phyloP scores from a whole-genome alignment of 2,329 filamentous ascomycete genomes.

The Lomentospora prolificans region DNA sequence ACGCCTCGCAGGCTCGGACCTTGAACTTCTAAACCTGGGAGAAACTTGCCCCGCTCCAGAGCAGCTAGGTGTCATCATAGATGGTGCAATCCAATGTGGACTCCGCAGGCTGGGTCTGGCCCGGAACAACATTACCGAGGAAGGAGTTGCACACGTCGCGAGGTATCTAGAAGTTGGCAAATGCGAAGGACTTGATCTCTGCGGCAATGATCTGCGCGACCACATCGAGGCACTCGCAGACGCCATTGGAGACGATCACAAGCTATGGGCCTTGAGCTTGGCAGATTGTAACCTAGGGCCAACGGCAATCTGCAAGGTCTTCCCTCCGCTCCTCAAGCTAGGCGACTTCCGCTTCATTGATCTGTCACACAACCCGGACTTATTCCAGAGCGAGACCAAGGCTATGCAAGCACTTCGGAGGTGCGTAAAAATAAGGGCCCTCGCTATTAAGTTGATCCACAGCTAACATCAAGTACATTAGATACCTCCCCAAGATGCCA shows the following conservation, averaged over 20 bases:
- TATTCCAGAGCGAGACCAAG: slow-evolving; percentile 67
- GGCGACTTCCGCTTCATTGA: slow-evolving; percentile 79
- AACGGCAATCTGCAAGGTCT: slow-evolving; percentile 59
- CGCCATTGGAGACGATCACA: slow-evolving; percentile 40
- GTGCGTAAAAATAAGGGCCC: too few species aligned
- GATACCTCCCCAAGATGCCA: slow-evolving; percentile 69
- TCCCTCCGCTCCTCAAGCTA: slow-evolving; percentile 63
- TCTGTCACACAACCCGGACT: slow-evolving; percentile 74
- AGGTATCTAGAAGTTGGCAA: slow-evolving; percentile 65
- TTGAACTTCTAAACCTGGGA: slow-evolving; percentile 77
- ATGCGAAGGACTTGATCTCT: slow-evolving; percentile 82
- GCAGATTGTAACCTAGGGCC: slow-evolving; percentile 76
- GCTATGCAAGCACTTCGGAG: slow-evolving; percentile 67
- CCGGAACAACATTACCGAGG: slow-evolving; percentile 65
- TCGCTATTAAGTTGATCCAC: background rate
- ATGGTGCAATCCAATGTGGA: slow-evolving; percentile 70
- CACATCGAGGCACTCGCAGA: slow-evolving; percentile 43
- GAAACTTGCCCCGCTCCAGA: slow-evolving; percentile 64
- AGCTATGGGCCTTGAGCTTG: slow-evolving; percentile 73
- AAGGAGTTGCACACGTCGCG: slow-evolving; percentile 66
- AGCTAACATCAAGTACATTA: slow-evolving; percentile 16
- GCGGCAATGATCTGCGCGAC: slow-evolving; percentile 64
- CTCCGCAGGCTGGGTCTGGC: slow-evolving; percentile 73
- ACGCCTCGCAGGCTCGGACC: slow-evolving; percentile 61
- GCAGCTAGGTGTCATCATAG: slow-evolving; percentile 67